phyloP scores from a whole-genome alignment of 208 protist genomes.

The Vickermania spadyakhi region DNA sequence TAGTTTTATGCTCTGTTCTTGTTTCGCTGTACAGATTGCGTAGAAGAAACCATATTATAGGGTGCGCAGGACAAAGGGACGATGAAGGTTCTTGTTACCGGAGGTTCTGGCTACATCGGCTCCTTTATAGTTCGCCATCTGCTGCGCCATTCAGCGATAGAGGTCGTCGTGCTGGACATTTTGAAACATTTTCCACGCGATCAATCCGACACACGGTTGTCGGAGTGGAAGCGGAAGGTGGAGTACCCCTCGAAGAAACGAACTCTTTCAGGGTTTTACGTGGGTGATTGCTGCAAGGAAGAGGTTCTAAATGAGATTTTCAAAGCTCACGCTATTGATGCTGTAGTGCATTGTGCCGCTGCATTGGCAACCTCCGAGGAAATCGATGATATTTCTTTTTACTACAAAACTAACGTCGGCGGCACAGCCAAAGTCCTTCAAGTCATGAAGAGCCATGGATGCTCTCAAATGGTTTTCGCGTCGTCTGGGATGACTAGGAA shows the following conservation, averaged over 20 bases:
- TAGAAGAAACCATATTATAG: no score
- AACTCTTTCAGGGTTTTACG: no score
- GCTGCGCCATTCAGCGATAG: conserved; percentile 54
- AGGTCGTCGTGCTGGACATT: conserved; percentile 94
- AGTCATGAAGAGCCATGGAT: conserved; percentile 85
- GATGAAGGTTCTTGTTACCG: conserved; percentile 92
- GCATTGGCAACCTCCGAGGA: no score
- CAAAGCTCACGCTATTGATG: conserved; percentile 59
- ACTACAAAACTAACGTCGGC: conserved; percentile 97
- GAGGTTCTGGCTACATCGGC: conserved; percentile 97
- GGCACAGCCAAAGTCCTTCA: conserved; percentile 90
- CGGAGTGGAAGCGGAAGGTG: conserved; percentile 8
- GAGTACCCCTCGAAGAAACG: no score
- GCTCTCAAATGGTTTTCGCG: conserved; percentile 89
- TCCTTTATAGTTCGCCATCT: conserved; percentile 93
- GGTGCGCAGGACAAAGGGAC: no score
- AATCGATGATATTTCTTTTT: conserved; percentile 86
- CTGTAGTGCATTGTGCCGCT: conserved; percentile 97
- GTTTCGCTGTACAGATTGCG: no score
- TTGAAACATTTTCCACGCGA: conserved; percentile 59
- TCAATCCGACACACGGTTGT: conserved; percentile 54
- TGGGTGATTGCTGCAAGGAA: conserved; percentile 83
- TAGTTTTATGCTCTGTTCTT: background rate
- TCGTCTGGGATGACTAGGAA: background rate
- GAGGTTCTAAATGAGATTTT: conserved; percentile 86